Evolutionary conservation across 176 grass and related monocot genomes (phyloP).

Genomic region (Saccharum spontaneum): DNA sequence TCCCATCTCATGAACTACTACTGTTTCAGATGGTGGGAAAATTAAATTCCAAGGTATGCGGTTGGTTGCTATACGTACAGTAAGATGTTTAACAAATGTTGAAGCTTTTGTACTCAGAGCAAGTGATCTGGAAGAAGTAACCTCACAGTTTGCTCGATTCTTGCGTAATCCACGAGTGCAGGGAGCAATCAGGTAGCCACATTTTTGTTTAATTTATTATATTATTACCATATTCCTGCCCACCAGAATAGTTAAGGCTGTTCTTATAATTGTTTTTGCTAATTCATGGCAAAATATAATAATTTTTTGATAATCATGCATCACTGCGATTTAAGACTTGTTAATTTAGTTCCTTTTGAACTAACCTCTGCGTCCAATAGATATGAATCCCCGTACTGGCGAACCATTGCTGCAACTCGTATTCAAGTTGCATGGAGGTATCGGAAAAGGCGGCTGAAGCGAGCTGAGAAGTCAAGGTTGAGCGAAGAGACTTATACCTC

Average conservation of each 20-base stretch:
- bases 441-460: slow-evolving; percentile 63
- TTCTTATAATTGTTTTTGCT: neutral
- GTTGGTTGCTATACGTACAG: slow-evolving; percentile 79
- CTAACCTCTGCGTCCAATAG: slow-evolving; percentile 33
- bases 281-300: neutral
- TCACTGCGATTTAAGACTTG: neutral
- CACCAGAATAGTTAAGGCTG: neutral
- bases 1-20: neutral
- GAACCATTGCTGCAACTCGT: slow-evolving; percentile 66
- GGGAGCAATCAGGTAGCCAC: slow-evolving; percentile 53
- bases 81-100: slow-evolving; percentile 85
- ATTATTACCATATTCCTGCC: neutral
- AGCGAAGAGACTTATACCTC: slow-evolving; percentile 36
- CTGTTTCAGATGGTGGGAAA: slow-evolving; percentile 68
- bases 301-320: neutral
- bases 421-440: slow-evolving; percentile 97
- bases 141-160: slow-evolving; percentile 68
- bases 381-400: slow-evolving; percentile 97
- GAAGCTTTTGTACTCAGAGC: slow-evolving; percentile 89
- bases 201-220: neutral
- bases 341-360: neutral
- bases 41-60: slow-evolving; percentile 72
- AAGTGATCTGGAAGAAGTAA: slow-evolving; percentile 86
- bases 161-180: slow-evolving; percentile 86
- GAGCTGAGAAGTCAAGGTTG: slow-evolving; percentile 43